phyloP scores from a whole-genome alignment of 2,329 filamentous ascomycete species.

The Zasmidium citrigriseum region DNA sequence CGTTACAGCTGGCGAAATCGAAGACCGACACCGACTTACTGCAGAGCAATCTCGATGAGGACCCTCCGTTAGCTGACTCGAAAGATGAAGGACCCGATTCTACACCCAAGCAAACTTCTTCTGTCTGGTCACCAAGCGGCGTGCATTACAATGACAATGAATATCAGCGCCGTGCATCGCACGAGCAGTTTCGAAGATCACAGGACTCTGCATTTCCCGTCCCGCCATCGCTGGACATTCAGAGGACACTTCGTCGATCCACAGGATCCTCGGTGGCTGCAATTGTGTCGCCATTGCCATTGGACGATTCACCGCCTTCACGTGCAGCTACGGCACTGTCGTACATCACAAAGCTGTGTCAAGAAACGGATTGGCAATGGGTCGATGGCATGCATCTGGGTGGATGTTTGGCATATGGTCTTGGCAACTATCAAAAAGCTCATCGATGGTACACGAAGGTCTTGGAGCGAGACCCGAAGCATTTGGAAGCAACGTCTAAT shows the following conservation, averaged over 20 bases:
- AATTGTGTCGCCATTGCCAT: constrained; percentile 32
- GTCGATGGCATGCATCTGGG: constrained; percentile 88
- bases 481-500: constrained; percentile 93
- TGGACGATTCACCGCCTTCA: constrained; percentile 42
- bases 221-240: constrained; percentile 11
- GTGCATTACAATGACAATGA: constrained; percentile 25
- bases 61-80: constrained; percentile 10
- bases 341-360: constrained; percentile 72
- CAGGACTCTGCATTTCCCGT: constrained; percentile 7
- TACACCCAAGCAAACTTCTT: constrained; percentile 18
- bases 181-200: constrained; percentile 21
- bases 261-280: constrained; percentile 37
- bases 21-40: constrained; percentile 8
- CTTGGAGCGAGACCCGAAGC: constrained; percentile 60
- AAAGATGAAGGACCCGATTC: constrained; percentile 6
- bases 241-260: constrained; percentile 28
- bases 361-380: constrained; percentile 84
- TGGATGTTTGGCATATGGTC: constrained; percentile 86
- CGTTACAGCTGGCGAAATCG: constrained; percentile 21
- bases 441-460: constrained; percentile 73
- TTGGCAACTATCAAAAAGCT: constrained; percentile 80
- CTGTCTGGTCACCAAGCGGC: constrained; percentile 22
- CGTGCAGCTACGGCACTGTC: constrained; percentile 69
- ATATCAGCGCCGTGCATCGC: constrained; percentile 23
- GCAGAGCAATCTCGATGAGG: constrained; percentile 9